These are phyloP conservation scores for Acer negundo DNA, from an alignment of 345 rosid species.

Conservation along the genomic window DNA sequence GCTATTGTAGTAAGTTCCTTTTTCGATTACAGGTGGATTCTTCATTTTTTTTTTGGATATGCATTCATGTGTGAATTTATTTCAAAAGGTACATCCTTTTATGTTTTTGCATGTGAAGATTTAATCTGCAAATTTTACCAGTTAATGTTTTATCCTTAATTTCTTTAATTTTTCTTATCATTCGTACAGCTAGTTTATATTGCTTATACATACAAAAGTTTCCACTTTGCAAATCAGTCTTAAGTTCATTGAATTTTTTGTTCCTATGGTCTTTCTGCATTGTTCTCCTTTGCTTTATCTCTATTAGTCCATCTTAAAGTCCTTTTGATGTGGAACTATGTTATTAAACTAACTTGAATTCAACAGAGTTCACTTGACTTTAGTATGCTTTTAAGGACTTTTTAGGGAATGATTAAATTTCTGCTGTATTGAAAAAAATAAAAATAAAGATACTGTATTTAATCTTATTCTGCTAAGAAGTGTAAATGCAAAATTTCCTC, in stretches of 20 bases:
- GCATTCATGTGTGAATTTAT: background rate
- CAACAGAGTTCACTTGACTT: background rate
- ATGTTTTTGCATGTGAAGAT: background rate
- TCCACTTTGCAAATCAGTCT: background rate
- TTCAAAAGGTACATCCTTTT: background rate
- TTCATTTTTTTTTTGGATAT: background rate
- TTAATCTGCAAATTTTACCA: background rate
- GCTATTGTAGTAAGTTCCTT: constrained; percentile 83
- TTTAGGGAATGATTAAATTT: background rate
- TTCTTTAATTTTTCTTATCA: background rate
- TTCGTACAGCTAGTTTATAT: background rate
- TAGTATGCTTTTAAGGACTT: background rate
- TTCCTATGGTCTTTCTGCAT: background rate
- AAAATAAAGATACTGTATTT: background rate
- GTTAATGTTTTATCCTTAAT: background rate
- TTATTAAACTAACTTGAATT: background rate
- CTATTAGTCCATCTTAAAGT: background rate
- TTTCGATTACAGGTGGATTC: background rate
- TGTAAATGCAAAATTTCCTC: background rate
- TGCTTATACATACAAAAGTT: background rate
- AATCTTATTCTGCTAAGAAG: background rate
- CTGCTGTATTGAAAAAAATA: background rate
- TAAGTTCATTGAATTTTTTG: background rate
- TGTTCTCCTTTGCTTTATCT: background rate
- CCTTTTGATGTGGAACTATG: background rate